These are phyloP conservation scores for Podospora pseudopauciseta DNA, from an alignment of 495 filamentous ascomycete species.

Conservation along the genomic window DNA sequence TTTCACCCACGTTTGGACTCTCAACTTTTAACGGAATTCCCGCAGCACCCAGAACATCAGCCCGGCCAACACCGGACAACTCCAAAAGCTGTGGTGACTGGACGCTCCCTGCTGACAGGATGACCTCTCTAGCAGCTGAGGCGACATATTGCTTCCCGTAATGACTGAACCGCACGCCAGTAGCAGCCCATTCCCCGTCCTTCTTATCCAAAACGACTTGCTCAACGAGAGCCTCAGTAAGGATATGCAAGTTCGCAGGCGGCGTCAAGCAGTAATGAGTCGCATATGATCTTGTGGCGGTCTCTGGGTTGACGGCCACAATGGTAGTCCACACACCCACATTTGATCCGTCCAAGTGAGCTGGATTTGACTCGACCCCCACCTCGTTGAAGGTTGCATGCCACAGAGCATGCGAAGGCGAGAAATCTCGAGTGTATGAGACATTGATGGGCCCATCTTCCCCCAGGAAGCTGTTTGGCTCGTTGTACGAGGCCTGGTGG, in stretches of 20 bases:
- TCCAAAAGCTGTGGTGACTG: constrained; percentile 55
- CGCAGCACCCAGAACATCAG: constrained; percentile 36
- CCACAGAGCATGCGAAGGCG: constrained; percentile 46
- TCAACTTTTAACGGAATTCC: constrained; percentile 44
- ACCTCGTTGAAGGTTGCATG: constrained; percentile 43
- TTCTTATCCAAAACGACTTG: constrained; percentile 33
- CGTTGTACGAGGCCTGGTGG: constrained; percentile 28
- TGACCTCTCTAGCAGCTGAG: constrained; percentile 44
- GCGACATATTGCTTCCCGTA: constrained; percentile 30
- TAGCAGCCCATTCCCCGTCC: constrained; percentile 34
- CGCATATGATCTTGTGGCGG: constrained; percentile 44
- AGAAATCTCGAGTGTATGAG: constrained; percentile 42
- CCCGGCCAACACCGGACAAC: constrained; percentile 53
- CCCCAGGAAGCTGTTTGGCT: constrained; percentile 35
- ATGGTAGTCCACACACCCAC: constrained; percentile 47
- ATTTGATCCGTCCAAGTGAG: constrained; percentile 42
- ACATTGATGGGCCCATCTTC: constrained; percentile 43
- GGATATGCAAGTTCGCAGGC: constrained; percentile 42
- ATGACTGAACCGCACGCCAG: constrained; percentile 42
- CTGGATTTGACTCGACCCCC: constrained; percentile 38
- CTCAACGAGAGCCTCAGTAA: constrained; percentile 39
- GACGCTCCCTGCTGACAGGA: constrained; percentile 51
- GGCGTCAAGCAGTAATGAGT: constrained; percentile 38
- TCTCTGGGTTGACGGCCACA: constrained; percentile 35
- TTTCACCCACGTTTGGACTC: constrained; percentile 51